phyloP scores from a whole-genome alignment of 805 yeast genomes.

The Saccharomycopsis sp. region DNA sequence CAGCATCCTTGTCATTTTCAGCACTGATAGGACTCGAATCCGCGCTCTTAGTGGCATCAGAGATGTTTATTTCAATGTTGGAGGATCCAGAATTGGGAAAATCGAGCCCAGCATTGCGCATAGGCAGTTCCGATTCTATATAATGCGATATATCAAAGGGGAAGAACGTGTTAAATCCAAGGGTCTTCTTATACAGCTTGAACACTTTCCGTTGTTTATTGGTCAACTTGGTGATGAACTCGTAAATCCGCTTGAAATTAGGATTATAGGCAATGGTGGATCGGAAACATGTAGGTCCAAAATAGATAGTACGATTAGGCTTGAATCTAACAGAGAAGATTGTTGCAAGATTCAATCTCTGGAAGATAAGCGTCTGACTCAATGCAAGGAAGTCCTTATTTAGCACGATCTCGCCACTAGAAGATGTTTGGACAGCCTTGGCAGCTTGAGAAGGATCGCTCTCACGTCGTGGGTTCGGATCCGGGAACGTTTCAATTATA shows the following conservation, averaged over 20 bases:
- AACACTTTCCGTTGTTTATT: constrained; percentile 16
- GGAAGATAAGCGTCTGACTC: constrained; percentile 6
- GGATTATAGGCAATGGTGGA: constrained; percentile 14
- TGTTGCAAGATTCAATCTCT: constrained; percentile 3
- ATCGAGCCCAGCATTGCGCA: background rate
- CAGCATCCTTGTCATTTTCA: background rate
- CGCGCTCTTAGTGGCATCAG: background rate
- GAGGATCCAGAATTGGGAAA: background rate
- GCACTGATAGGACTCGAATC: background rate
- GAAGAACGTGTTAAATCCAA: constrained; percentile 11
- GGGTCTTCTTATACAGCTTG: constrained; percentile 6
- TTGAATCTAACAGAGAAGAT: constrained; percentile 12
- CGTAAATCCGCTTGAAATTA: constrained; percentile 16
- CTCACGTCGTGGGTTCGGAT: background rate
- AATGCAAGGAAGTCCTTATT: background rate
- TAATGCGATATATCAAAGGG: constrained; percentile 17
- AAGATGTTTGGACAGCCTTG: too few species aligned
- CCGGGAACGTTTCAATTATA: background rate
- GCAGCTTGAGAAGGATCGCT: background rate
- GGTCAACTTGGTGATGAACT: constrained; percentile 15
- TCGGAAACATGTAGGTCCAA: constrained; percentile 21
- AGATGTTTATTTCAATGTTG: background rate
- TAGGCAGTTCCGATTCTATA: background rate
- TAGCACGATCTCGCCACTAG: background rate
- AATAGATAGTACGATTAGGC: constrained; percentile 17